These are phyloP conservation scores for Chamaenerion angustifolium DNA, from an alignment of 345 rosid species.

Conservation along the genomic window DNA sequence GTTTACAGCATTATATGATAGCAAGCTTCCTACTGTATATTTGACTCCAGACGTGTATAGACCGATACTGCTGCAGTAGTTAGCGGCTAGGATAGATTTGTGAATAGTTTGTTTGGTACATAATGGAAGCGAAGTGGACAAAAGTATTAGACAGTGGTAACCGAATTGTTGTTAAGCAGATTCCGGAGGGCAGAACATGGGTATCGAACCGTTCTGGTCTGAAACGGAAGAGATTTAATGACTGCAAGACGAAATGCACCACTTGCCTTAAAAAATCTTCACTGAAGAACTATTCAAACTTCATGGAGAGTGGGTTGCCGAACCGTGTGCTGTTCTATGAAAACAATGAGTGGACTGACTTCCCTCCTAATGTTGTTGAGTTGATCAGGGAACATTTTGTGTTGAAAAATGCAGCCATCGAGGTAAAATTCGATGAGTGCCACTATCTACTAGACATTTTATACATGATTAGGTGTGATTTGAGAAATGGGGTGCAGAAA, in stretches of 20 bases:
- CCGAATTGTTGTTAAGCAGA: conserved; percentile 4
- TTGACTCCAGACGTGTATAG: background rate
- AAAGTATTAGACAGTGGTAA: conserved; percentile 2
- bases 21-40: background rate
- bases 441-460: conserved; percentile 23
- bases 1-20: background rate
- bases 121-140: conserved; percentile 10
- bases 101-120: conserved; percentile 2
- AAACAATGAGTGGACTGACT: conserved; percentile 28
- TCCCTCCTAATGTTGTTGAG: conserved; percentile 16
- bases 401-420: conserved; percentile 20
- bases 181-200: conserved; percentile 1
- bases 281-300: conserved; percentile 21
- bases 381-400: conserved; percentile 17
- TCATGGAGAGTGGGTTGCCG: conserved; percentile 21
- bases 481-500: conserved; percentile 14
- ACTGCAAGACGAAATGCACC: conserved; percentile 16
- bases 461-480: conserved; percentile 22
- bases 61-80: background rate
- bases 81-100: conserved; percentile 2
- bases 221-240: conserved; percentile 34
- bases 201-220: conserved; percentile 12
- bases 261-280: conserved; percentile 11
- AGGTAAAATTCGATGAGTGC: conserved; percentile 16
- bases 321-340: conserved; percentile 24